Evolutionary conservation across 768 basidiomycete genomes (phyloP), one percentile per base, ranked within the genome.

Genomic region (Termitomyces sp.): DNA sequence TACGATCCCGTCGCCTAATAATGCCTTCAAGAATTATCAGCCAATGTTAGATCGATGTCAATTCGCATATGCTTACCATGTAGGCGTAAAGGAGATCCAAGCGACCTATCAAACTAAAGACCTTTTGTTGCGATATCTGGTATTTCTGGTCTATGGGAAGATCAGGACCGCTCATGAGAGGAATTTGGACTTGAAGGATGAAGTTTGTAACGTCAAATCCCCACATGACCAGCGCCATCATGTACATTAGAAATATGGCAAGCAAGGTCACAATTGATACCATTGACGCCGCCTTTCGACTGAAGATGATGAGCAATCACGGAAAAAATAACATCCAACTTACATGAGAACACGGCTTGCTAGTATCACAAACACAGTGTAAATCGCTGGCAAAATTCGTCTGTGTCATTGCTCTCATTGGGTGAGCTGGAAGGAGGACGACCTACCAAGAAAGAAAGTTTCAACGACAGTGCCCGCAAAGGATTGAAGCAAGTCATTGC

Each of bases 121-220:
- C 28, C 5, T 37, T 47, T 4, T 53, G 26, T 19, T 34, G 19
- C 2, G 52, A 37, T 9, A 2, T 53, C 14, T 17, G 34, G 12
- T 44, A 54, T 35, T 45, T 58, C 9, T 41, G 21, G 10, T 7
- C 24, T 30, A 58, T 42, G 14, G 57, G 46, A 9, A 26, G 17
- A 6, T 50, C 52, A 1, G 46, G 51, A 26, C 53, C 26, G 26
- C 12, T 24, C 5, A 58, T 43, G 17, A 58, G 52, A 8, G 52
- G 53, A 6, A 42, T 48, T 45, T 49, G 51, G 15, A 30, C 45
- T 32, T 43, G 37, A 28, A 9, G 56, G 19, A 53, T 38, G 46
- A 57, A 57, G 32, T 49, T 52, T 17, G 56, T 48, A 4, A 57
- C 32, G 19, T 57, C 56, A 30, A 57, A 53, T n/a, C 45, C 51